Base-by-base conservation (phyloP, 768 basidiomycete genomes). In the Steccherinum ochraceum region DNA sequence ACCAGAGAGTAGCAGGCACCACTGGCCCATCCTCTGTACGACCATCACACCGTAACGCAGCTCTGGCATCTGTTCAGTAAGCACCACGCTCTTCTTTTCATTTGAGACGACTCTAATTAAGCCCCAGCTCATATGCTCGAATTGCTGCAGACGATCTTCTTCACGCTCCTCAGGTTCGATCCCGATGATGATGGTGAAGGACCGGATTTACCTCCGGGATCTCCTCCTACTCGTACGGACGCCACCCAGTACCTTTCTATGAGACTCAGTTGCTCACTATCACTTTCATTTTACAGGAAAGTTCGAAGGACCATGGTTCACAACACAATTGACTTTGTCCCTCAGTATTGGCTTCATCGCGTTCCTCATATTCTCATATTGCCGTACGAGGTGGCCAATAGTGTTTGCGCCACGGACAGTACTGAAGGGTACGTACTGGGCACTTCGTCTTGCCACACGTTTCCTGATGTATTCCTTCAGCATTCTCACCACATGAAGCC, bases 231-330 rank as follows among this genome's bases (percentile, higher is more conserved):
- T n/a, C 16, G 41, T 43, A 19, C 5, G 41, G 7, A 11, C 35
- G 11, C 35, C 35, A 11, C 35, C 11, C n/a, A 11, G n/a, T 39
- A n/a, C 35, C n/a, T n/a, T n/a, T n/a, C n/a, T n/a, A n/a, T n/a
- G n/a, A n/a, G n/a, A n/a, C n/a, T n/a, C 11, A 39, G 35, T 39
- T 11, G 35, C 35, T 11, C 35, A 11, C n/a, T 11, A 39, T 39
- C n/a, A 39, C n/a, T 39, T n/a, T 11, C 35, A 39, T 39, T 39
- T 39, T 23, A 5, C 19, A 90, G 88, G 75, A 56, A 88, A 78
- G 62, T 93, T 89, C 64, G 84, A 89, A 62, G 94, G 95, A 0
- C 93, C 93, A 26, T 98, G 96, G 96, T 88, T 99, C 67, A 82
- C 83, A 19, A 96, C 94, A 1, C 95, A 98, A 66, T 72, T 95